Conservation (phyloP, 2,329 filamentous ascomycete species). For the Fusarium xylarioides region DNA sequence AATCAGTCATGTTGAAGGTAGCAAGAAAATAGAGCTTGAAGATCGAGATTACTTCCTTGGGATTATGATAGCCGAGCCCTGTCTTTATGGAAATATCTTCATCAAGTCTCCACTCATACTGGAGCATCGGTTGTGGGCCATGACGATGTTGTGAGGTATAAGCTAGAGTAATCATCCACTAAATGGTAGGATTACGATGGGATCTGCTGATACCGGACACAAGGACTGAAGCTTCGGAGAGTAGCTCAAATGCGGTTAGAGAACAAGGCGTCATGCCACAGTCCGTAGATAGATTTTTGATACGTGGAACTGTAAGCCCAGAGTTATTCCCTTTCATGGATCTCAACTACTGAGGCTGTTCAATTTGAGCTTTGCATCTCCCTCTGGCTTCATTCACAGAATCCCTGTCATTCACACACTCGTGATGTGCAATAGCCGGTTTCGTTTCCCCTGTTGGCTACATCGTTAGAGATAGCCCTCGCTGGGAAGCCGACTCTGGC, state of each 20-base stretch:
- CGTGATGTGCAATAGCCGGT: fast-evolving
- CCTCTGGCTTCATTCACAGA: fast-evolving
- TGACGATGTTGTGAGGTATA: not conserved
- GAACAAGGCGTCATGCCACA: not conserved
- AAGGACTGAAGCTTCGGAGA: not conserved
- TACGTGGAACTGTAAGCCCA: fast-evolving
- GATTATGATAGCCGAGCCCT: not conserved
- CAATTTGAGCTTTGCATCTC: fast-evolving
- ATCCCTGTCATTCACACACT: fast-evolving
- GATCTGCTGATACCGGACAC: not conserved
- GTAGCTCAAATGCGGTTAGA: not conserved
- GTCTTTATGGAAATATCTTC: not conserved
- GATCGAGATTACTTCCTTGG: not conserved
- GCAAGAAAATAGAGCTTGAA: too few species aligned
- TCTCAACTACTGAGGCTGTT: too few species aligned
- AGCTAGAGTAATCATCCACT: not conserved
- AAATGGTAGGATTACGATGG: not conserved
- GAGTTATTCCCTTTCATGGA: not conserved
- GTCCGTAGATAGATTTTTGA: not conserved
- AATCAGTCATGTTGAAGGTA: not conserved
- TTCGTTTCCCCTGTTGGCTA: fast-evolving
- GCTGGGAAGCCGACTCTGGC: fast-evolving
- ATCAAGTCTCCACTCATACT: not conserved
- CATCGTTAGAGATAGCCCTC: not conserved
- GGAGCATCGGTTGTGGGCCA: not conserved